A percentile compares a stretch with the other conserved stretches of the same genome.
These are phyloP conservation scores for Blepharisma stoltei DNA, from an alignment of 73 alveolate species.

Conservation along the genomic window DNA sequence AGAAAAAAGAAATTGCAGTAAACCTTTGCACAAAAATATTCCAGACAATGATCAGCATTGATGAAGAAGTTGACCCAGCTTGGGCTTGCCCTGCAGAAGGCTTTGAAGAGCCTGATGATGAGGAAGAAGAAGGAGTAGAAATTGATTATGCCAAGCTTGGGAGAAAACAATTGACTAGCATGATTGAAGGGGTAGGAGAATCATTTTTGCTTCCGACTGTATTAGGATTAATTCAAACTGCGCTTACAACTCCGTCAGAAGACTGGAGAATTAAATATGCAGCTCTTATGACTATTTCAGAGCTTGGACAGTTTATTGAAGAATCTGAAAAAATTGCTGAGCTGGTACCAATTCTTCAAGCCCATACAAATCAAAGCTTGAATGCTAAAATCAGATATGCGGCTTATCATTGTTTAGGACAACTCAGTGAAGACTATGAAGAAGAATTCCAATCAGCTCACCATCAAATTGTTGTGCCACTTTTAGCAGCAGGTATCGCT, in stretches of 20 bases:
- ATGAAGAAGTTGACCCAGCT: conserved; percentile 57
- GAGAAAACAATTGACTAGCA: conserved; percentile 71
- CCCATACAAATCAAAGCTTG: conserved; percentile 41
- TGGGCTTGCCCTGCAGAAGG: conserved; percentile 71
- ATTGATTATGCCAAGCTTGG: conserved; percentile 53
- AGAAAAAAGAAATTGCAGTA: conserved; percentile 41
- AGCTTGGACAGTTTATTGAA: conserved; percentile 67
- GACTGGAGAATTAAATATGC: conserved; percentile 75
- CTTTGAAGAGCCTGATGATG: conserved; percentile 65
- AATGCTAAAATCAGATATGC: conserved; percentile 82
- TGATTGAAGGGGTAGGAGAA: conserved; percentile 67
- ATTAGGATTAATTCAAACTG: conserved; percentile 37
- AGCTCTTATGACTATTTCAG: conserved; percentile 63
- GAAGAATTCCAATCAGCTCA: conserved; percentile 68
- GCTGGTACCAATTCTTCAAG: conserved; percentile 55
- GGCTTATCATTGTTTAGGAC: conserved; percentile 83
- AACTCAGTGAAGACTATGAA: conserved; percentile 71
- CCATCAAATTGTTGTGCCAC: conserved; percentile 72
- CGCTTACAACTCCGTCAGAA: conserved; percentile 35
- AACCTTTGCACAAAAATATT: conserved; percentile 43
- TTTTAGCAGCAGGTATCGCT: conserved; percentile 33
- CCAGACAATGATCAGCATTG: conserved; percentile 61
- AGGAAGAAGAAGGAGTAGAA: conserved; percentile 71
- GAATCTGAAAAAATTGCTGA: conserved; percentile 48
- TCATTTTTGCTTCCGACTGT: conserved; percentile 57